phyloP scores from a whole-genome alignment of 805 yeast genomes.

The Teunomyces cretensis region DNA sequence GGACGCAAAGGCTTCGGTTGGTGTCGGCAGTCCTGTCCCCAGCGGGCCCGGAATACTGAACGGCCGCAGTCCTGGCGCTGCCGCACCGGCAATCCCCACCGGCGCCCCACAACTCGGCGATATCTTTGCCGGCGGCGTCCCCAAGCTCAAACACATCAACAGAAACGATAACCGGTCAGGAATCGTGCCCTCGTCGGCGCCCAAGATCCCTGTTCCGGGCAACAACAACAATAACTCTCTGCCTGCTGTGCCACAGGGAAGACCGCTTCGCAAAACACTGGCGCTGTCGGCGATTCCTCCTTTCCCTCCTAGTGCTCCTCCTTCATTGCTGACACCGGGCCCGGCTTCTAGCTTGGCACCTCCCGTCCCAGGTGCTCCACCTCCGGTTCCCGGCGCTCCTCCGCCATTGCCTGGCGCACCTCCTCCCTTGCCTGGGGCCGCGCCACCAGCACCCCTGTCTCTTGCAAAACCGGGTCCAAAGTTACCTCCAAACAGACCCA shows the following conservation, averaged over 20 bases:
- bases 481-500: conserved; percentile 42
- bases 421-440: conserved; percentile 11
- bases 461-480: conserved; percentile 23
- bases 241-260: conserved; percentile 6
- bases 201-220: conserved; percentile 29
- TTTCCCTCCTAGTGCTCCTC: conserved; percentile 13
- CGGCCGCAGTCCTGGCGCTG: not conserved
- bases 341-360: conserved; percentile 13
- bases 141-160: conserved; percentile 52
- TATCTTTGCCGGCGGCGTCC: conserved; percentile 77
- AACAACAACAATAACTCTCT: not conserved
- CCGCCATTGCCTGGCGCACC: conserved; percentile 14
- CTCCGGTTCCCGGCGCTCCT: conserved; percentile 18
- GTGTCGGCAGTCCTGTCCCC: conserved; percentile 28
- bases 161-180: conserved; percentile 35
- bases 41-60: conserved; percentile 16
- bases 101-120: conserved; percentile 58
- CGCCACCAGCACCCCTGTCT: too few species aligned
- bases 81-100: conserved; percentile 18
- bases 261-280: conserved; percentile 12
- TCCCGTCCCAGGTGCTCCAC: conserved; percentile 13
- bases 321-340: conserved; percentile 19
- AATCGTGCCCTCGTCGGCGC: conserved; percentile 38
- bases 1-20: conserved; percentile 43
- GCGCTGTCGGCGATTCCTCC: conserved; percentile 18